Evolutionary conservation across 257 asterid species (phyloP), one percentile per base, ranked within the genome.

Genomic region (Solanum virginianum): DNA sequence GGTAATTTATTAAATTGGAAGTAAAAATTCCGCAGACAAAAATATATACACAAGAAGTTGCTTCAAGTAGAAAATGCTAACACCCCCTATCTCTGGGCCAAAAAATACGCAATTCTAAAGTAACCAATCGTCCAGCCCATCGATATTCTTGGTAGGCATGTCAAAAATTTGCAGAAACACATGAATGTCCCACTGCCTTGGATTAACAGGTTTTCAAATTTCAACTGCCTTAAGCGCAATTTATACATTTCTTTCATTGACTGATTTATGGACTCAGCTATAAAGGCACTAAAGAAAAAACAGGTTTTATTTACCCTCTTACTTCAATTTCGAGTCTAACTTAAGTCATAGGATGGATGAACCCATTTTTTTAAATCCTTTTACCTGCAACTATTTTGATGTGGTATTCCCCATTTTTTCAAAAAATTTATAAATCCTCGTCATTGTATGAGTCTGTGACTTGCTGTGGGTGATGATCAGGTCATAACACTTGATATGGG

Each of bases 401-500:
- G 8, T 66, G 8, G 49, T 15, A 77, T 26, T 51, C 41, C 26
- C 53, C 15, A 49, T 12, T 24, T 74, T 43, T 72, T 32, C 45
- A 16, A 32, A 32, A 68, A 45, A 45, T n/a, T 49, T 57, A 16
- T 74, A 62, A 11, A 55, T 75, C 18, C 15, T 45, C 36, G 14
- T 36, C 79, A 36, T 36, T 86, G 20, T 32, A 54, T 5, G 51
- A 39, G 51, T 69, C 4, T 17, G 22, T 49, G 51, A 63, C 74
- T 49, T 41, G 11, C 71, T 80, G 24, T 29, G 71, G 65, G 36
- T 82, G 57, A 43, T 72, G 49, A 83, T 65, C 75, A 87, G 91
- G 90, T 91, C 82, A 91, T 91, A 87, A 89, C 90, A 47, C 65
- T 90, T 18, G 90, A 90, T 16, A 90, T 87, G 89, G 89, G 91